These are phyloP conservation scores for Ustilago cynodontis DNA, from an alignment of 1,284 basidiomycete genomes.

Conservation along the genomic window DNA sequence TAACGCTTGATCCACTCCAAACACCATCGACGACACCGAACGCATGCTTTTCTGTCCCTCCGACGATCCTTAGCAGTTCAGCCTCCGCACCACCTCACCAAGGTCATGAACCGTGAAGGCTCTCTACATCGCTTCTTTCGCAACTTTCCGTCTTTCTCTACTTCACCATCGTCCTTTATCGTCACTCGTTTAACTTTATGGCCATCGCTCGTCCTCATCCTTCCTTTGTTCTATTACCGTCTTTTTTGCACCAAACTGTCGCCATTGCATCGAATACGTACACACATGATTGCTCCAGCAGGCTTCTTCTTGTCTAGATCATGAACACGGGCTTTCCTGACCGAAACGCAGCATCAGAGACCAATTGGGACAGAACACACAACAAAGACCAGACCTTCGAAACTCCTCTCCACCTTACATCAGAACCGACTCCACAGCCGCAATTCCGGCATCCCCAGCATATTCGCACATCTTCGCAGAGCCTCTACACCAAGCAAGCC, in stretches of 20 bases:
- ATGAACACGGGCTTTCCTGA: slow-evolving; percentile 26
- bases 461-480: slow-evolving; percentile 1
- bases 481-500: background rate
- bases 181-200: background rate
- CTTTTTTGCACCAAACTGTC: background rate
- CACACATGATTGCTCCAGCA: slow-evolving; percentile 4
- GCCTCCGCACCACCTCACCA: background rate
- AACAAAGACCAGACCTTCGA: slow-evolving; percentile 8
- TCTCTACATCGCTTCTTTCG: background rate
- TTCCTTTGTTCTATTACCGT: background rate
- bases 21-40: background rate
- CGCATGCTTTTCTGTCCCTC: background rate
- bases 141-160: background rate
- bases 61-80: background rate
- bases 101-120: background rate
- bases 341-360: slow-evolving; percentile 15
- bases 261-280: background rate
- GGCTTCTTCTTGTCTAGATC: slow-evolving; percentile 15
- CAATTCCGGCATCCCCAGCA: slow-evolving; percentile 2
- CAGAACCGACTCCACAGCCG: background rate
- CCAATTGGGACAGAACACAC: slow-evolving; percentile 2
- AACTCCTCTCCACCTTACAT: background rate
- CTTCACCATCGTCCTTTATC: background rate
- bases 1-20: background rate
- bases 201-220: background rate